These are phyloP conservation scores for Penicillium argentinense DNA, from an alignment of 495 filamentous ascomycete species.

Conservation along the genomic window DNA sequence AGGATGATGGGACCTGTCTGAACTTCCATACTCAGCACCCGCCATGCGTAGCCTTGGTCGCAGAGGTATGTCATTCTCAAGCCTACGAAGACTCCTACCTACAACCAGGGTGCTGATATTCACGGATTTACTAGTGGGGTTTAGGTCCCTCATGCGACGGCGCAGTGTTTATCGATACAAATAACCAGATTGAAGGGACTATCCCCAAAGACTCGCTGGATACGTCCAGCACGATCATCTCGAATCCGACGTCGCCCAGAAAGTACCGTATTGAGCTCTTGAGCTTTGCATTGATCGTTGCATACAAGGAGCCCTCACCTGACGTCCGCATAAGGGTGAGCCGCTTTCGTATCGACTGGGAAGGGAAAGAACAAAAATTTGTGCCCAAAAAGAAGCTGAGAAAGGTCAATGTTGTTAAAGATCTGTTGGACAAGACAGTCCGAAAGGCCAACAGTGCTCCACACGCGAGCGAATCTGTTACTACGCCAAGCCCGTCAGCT, in stretches of 20 bases:
- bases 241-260: conserved; percentile 16
- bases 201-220: conserved; percentile 27
- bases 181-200: conserved; percentile 38
- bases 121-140: conserved; percentile 23
- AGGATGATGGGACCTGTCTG: conserved; percentile 43
- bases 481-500: neutral
- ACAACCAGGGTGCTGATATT: neutral
- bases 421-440: conserved; percentile 15
- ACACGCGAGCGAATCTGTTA: neutral
- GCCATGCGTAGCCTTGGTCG: conserved; percentile 19
- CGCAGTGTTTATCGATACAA: conserved; percentile 38
- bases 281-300: conserved; percentile 40
- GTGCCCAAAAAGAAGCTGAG: conserved; percentile 15
- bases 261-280: conserved; percentile 35
- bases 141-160: conserved; percentile 9
- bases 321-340: conserved; percentile 36
- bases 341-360: conserved; percentile 34
- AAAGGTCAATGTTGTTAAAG: conserved; percentile 16
- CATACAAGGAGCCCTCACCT: conserved; percentile 26
- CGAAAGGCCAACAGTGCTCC: conserved; percentile 1
- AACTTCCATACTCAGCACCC: conserved; percentile 22
- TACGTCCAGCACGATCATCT: conserved; percentile 11
- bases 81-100: neutral
- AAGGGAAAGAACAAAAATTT: conserved; percentile 24
- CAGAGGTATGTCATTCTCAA: conserved; percentile 23